Evolutionary conservation across 176 grass and related monocot species (phyloP).

Genomic region (Oropetium thomaeum): DNA sequence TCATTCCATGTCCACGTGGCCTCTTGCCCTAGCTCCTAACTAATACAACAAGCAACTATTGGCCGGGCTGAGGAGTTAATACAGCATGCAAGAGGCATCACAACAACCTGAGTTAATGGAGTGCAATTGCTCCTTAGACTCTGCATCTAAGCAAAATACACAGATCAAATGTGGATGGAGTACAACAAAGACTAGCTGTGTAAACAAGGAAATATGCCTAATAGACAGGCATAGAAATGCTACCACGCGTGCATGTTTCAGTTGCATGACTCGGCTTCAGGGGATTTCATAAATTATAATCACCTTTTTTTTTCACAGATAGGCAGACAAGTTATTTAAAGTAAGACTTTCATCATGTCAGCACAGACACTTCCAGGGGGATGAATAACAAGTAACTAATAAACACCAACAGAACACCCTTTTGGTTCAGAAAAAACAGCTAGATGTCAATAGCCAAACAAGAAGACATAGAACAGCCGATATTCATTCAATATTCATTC

Average conservation of each 20-base stretch:
- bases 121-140: too few relatives aligned
- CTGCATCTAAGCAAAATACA: too few relatives aligned
- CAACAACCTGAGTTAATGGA: too few relatives aligned
- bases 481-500: not conserved
- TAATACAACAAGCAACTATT: too few relatives aligned
- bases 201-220: conserved; percentile 11
- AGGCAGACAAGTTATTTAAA: not conserved
- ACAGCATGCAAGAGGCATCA: too few relatives aligned
- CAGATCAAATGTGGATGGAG: too few relatives aligned
- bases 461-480: not conserved
- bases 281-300: not conserved
- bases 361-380: not conserved
- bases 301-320: not conserved
- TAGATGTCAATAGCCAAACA: not conserved
- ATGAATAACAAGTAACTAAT: not conserved
- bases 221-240: not conserved
- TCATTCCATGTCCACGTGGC: too few relatives aligned
- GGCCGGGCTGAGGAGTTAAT: too few relatives aligned
- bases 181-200: not conserved
- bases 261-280: not conserved
- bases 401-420: not conserved
- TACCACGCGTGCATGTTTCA: not conserved
- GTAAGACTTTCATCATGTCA: not conserved
- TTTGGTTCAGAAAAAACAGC: not conserved
- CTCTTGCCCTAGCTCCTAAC: too few relatives aligned